phyloP scores from a whole-genome alignment of 1,284 basidiomycete genomes.

The Puccinia coronata region DNA sequence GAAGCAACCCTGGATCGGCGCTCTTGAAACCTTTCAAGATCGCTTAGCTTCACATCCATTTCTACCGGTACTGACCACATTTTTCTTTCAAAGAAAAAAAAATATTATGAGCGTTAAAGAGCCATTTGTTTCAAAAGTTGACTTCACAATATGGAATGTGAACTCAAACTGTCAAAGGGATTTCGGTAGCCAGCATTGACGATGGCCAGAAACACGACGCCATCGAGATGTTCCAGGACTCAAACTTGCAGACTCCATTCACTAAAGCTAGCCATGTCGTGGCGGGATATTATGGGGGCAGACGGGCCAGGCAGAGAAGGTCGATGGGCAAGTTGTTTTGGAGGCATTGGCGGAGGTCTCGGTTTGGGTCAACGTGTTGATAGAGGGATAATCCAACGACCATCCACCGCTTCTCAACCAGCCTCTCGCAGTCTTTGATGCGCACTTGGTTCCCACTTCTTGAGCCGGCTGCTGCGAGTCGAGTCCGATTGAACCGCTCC shows the following conservation, averaged over 20 bases:
- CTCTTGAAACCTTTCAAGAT: conserved; percentile 13
- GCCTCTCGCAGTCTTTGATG: conserved; percentile 26
- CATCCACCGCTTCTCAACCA: conserved; percentile 29
- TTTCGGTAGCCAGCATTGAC: conserved; percentile 39
- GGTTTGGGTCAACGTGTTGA: conserved; percentile 6
- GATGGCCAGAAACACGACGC: conserved; percentile 26
- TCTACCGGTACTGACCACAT: conserved; percentile 40
- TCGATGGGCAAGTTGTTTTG: not conserved
- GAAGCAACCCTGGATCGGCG: too few relatives aligned
- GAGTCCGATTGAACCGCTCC: conserved; percentile 13
- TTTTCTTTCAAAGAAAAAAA: not conserved
- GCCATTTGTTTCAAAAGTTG: not conserved
- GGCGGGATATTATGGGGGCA: not conserved
- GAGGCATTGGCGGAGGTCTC: not conserved
- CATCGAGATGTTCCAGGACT: conserved; percentile 33
- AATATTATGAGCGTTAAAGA: not conserved
- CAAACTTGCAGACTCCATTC: conserved; percentile 44
- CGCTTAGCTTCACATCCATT: conserved; percentile 17
- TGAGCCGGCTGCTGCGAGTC: not conserved
- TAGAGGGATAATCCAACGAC: conserved; percentile 14
- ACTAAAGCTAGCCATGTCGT: not conserved
- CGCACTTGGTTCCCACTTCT: not conserved
- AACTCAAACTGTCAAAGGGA: conserved; percentile 34
- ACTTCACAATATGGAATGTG: not conserved
- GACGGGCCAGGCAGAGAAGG: not conserved